phyloP scores from a whole-genome alignment of 139 green algal species.

The Chlamydomonas incerta region DNA sequence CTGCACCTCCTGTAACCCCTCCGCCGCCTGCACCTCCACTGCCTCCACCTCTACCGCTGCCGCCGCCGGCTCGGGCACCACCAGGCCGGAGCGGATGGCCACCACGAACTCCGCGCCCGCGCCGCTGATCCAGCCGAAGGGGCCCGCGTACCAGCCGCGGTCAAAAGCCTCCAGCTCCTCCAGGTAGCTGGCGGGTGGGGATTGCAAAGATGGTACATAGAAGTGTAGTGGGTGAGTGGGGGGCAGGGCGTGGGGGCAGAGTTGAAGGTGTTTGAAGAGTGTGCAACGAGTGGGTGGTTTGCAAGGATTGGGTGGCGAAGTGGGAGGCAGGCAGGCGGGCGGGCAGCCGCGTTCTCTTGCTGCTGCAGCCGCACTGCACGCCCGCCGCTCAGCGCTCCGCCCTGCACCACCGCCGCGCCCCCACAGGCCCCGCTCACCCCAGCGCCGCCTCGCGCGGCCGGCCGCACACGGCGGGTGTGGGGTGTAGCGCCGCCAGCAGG shows the following conservation, averaged over 20 bases:
- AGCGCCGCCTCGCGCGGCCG: constrained; percentile 64
- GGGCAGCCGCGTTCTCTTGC: too few species aligned
- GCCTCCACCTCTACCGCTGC: not conserved
- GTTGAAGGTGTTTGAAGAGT: not conserved
- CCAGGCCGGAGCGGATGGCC: constrained; percentile 95
- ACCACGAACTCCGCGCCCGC: constrained; percentile 94
- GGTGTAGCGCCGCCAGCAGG: constrained; percentile 84
- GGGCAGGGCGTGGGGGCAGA: not conserved
- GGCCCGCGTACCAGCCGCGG: constrained; percentile 95
- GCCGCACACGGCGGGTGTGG: constrained; percentile 95
- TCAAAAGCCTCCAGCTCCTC: constrained; percentile 90
- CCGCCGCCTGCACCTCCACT: not conserved
- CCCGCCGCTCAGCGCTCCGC: too few species aligned
- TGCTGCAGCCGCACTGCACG: too few species aligned
- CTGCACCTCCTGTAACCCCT: too few species aligned
- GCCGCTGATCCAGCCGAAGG: constrained; percentile 93
- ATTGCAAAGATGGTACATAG: too few species aligned
- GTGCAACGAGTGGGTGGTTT: too few species aligned
- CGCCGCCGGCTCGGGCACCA: constrained; percentile 51
- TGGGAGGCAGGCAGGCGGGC: too few species aligned
- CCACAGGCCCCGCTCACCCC: constrained; percentile 24
- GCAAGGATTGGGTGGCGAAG: too few species aligned
- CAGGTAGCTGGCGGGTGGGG: constrained; percentile 54
- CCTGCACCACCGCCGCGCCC: too few species aligned
- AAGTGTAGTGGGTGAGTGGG: not conserved